phyloP scores from a whole-genome alignment of 345 rosid genomes.

The Lumnitzera littorea region DNA sequence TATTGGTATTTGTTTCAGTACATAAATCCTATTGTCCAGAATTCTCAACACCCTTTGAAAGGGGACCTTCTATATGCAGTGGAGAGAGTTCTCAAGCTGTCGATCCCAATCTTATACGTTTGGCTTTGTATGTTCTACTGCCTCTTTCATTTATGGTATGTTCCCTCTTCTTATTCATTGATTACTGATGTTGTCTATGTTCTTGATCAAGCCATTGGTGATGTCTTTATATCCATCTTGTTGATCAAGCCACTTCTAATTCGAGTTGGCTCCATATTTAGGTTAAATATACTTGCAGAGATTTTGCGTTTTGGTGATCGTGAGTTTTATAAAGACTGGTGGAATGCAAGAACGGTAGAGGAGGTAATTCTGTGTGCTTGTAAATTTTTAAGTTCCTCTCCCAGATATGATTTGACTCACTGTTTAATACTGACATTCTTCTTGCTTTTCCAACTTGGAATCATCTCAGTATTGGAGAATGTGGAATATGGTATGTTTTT shows the following conservation, averaged over 20 bases:
- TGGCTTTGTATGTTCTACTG: conserved; percentile 99
- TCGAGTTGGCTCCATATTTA: conserved; percentile 15
- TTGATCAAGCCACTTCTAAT: not conserved
- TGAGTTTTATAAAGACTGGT: conserved; percentile 98
- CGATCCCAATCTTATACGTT: conserved; percentile 87
- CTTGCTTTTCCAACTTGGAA: not conserved
- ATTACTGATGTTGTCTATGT: not conserved
- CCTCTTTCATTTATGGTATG: conserved; percentile 93
- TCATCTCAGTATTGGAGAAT: conserved; percentile 87
- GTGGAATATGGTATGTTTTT: conserved; percentile 96
- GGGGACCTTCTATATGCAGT: conserved; percentile 74
- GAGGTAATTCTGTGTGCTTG: conserved; percentile 48
- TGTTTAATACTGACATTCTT: not conserved
- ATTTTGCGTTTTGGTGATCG: conserved; percentile 95
- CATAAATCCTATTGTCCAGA: conserved; percentile 90
- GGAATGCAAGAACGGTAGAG: conserved; percentile 96
- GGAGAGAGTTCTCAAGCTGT: conserved; percentile 96
- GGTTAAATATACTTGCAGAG: conserved; percentile 98
- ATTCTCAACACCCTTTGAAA: conserved; percentile 93
- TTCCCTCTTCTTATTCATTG: not conserved
- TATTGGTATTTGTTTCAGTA: conserved; percentile 55
- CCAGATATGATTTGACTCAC: conserved; percentile 5
- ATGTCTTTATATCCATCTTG: not conserved
- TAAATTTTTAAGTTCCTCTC: conserved; percentile 10
- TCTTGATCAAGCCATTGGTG: not conserved